Base-by-base conservation (phyloP, 2,329 filamentous ascomycete species). In the Sarocladiaceae sp. region DNA sequence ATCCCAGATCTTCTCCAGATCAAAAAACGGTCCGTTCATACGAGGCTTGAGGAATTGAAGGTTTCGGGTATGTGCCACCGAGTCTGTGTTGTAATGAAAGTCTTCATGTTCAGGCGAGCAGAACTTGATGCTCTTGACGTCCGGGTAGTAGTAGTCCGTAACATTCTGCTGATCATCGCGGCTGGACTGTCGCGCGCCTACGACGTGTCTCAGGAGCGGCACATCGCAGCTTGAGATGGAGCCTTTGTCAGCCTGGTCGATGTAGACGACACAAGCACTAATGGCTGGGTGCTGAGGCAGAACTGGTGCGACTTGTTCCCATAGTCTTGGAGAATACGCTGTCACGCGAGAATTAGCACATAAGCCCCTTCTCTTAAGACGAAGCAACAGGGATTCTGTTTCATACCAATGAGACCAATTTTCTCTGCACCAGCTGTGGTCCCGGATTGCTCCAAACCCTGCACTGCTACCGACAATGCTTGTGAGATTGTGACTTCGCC, bases 1-100 rank as follows among this genome's bases (percentile, higher is more conserved):
- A 6, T 87, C 82, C 85, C 84, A 89, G 43, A 88, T 80, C 2
- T 72, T 71, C 57, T 88, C 85, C 15, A 88, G 73, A 52, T 88
- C 81, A 54, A 88, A 86, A 48, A 70, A 74, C 0, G 83, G 83
- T 0, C 83, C 84, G 1, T 66, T 65, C 11, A 84, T 61, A 10
- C 73, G 61, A 13, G 70, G 69, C 56, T 85, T 86, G 13, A 88
- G 54, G 51, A 85, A 84, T 6, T 6, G 6, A 6, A 33, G 31
- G 31, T 33, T 33, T 15, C 84, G 73, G 1, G 83, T 85, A 56
- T 89, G 84, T 0, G 80, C 71, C 0, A 87, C 65, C 0, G 73
- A 68, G 23, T 80, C 82, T 0, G 72, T 63, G 4, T 68, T 60
- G 47, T 73, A 68, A 15, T 33, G 11, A 15, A 33, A 83, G 47